Percentiles rank a stretch among this genome's conserved stretches.
These are phyloP conservation scores for Alternaria conjuncta DNA, from an alignment of 2,329 filamentous ascomycete species.

Conservation along the genomic window DNA sequence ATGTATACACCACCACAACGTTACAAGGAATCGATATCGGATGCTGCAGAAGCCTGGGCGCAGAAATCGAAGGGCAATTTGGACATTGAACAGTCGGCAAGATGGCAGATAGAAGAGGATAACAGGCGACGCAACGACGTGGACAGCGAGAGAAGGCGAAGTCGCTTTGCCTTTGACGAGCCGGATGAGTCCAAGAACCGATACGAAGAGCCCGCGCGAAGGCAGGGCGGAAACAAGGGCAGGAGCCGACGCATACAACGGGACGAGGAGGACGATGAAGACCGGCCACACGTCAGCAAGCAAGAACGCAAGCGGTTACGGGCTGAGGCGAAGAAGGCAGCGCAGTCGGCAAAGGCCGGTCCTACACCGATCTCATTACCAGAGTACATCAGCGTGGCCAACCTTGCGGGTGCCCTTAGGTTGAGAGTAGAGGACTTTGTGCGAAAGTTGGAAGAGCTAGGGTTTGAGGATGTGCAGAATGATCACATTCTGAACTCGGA, in stretches of 20 bases:
- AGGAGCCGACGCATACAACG: constrained; percentile 30
- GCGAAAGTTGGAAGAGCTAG: constrained; percentile 80
- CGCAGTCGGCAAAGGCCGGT: constrained; percentile 33
- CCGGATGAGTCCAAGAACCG: constrained; percentile 29
- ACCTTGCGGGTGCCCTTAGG: constrained; percentile 77
- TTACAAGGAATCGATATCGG: constrained; percentile 26
- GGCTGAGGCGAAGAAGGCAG: constrained; percentile 44
- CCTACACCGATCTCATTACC: constrained; percentile 72
- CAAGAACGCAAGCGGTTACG: constrained; percentile 42
- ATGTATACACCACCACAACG: constrained; percentile 18
- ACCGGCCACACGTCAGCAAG: constrained; percentile 26
- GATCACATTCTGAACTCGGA: constrained; percentile 91
- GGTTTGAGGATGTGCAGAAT: constrained; percentile 82
- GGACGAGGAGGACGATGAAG: constrained; percentile 34
- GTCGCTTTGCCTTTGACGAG: constrained; percentile 35
- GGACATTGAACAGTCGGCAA: constrained; percentile 18
- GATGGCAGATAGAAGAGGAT: constrained; percentile 19
- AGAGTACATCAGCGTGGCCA: constrained; percentile 88
- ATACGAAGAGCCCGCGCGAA: constrained; percentile 41
- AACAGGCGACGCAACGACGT: constrained; percentile 23
- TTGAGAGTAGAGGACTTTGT: constrained; percentile 76
- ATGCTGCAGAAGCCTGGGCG: constrained; percentile 38
- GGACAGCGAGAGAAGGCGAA: constrained; percentile 30
- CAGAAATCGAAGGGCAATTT: constrained; percentile 22
- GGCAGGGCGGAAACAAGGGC: constrained; percentile 21